Base-by-base conservation (phyloP, 2,329 filamentous ascomycete species). In the Diaporthe destruens region DNA sequence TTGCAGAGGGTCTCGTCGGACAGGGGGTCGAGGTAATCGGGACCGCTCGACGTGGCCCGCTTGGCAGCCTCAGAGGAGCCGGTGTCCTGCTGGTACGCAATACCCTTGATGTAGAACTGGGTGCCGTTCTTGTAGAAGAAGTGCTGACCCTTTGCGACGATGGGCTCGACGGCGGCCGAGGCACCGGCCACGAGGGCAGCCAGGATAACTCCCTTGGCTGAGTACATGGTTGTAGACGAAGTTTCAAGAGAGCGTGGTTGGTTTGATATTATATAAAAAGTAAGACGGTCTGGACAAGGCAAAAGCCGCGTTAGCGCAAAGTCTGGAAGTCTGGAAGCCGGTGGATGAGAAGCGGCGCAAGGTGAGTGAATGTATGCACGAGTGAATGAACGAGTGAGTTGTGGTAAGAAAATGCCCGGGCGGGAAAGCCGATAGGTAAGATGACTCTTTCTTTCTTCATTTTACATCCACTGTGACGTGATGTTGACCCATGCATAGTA, bases 81-180 rank as follows among this genome's bases (percentile, higher is more conserved):
- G 76, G 87, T 87, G 78, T 96, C 93, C 85, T 95, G 91, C 87
- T 99, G 96, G 86, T 99, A 99, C 77, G 96, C 96, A 78, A 99
- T 88, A 85, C 96, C 96, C 83, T 93, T 94, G 83, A 98, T 94
- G 87, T 91, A 97, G 85, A 89, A 89, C 79, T 89, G 86, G 23
- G 87, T 88, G 75, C 87, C 87, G 78, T 92, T 93, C 83, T 93
- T 88, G 87, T 93, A 95, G 88, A 97, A 98, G 88, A 98, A 96
- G 57, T 72, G 71, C 66, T 74, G 72, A 29, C 72, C 72, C 66
- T 74, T 74, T 51, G 69, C 69, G 71, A 74, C 71, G 66, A 74
- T 69, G 71, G 72, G 72, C 72, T 74, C 72, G 44, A 69, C 49
- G 34, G 67, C 59, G 39, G 72, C 70, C 44, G 36, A 66, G 54